Evolutionary conservation across 371 early-diverging fungal species (phyloP).

Genomic region (Mucor indicus): DNA sequence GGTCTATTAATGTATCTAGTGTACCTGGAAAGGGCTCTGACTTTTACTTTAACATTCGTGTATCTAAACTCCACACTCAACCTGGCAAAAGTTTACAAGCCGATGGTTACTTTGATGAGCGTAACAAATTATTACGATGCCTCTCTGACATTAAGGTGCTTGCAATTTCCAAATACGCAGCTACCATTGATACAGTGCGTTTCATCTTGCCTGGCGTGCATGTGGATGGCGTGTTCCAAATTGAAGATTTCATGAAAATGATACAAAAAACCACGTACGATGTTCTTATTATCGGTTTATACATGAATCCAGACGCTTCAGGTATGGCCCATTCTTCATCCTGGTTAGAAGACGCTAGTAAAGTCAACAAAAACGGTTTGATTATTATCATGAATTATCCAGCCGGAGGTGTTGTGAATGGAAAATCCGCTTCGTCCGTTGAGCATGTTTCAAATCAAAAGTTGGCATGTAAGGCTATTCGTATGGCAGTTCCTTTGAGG

Average conservation of each 20-base stretch:
- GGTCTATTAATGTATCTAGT: constrained; percentile 49
- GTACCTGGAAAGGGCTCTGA: constrained; percentile 55
- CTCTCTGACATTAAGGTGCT: constrained; percentile 28
- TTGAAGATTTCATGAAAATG: constrained; percentile 14
- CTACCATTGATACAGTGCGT: constrained; percentile 33
- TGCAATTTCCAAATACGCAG: constrained; percentile 24
- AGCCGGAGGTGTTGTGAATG: constrained; percentile 20
- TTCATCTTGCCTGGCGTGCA: constrained; percentile 21
- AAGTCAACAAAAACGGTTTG: constrained; percentile 10
- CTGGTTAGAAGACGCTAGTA: constrained; percentile 22
- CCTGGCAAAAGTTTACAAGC: constrained; percentile 11
- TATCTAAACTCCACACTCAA: constrained; percentile 35
- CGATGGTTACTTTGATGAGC: constrained; percentile 19
- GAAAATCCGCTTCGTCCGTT: constrained; percentile 9
- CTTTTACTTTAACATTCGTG: constrained; percentile 49
- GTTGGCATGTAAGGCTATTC: constrained; percentile 24
- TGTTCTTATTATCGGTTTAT: constrained; percentile 36
- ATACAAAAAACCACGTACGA: constrained; percentile 19
- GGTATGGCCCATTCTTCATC: not conserved
- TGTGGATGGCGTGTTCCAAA: constrained; percentile 24
- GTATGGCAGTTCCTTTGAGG: constrained; percentile 55
- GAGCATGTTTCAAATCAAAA: constrained; percentile 13
- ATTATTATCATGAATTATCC: constrained; percentile 42
- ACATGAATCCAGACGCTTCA: constrained; percentile 13
- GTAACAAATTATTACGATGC: constrained; percentile 6